Evolutionary conservation across 2,329 filamentous ascomycete genomes (phyloP).

Genomic region (Graphiopsis chlorocephala): DNA sequence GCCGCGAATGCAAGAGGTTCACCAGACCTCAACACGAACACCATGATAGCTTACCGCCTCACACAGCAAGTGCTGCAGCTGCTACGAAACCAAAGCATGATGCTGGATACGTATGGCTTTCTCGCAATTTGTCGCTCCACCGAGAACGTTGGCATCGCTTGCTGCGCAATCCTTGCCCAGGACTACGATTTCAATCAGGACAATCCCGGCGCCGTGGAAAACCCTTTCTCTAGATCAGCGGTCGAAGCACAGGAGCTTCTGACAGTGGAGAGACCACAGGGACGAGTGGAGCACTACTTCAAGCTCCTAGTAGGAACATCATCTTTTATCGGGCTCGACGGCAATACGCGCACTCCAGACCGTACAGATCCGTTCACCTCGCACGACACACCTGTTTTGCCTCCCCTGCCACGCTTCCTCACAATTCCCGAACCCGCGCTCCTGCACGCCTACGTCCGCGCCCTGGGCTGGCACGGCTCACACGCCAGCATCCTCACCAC

Average conservation of each 20-base stretch:
- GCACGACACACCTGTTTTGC: background rate
- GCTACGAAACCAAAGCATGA: slow-evolving; percentile 24
- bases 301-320: slow-evolving; percentile 14
- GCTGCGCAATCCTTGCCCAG: slow-evolving; percentile 19
- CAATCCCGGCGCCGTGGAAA: background rate
- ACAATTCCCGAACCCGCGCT: slow-evolving; percentile 47
- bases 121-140: slow-evolving; percentile 33
- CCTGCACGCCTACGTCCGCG: slow-evolving; percentile 61
- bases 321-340: background rate
- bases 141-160: slow-evolving; percentile 31
- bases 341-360: background rate
- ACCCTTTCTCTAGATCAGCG: background rate
- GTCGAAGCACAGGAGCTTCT: background rate
- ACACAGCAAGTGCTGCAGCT: slow-evolving; percentile 18
- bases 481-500: slow-evolving; percentile 56
- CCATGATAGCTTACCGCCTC: slow-evolving; percentile 25
- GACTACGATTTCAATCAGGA: background rate
- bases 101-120: slow-evolving; percentile 33
- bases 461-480: slow-evolving; percentile 61
- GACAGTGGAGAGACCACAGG: background rate
- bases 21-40: slow-evolving; percentile 1
- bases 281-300: slow-evolving; percentile 14
- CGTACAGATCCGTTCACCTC: background rate
- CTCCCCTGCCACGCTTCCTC: slow-evolving; percentile 35
- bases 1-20: background rate